phyloP scores from a whole-genome alignment of 768 basidiomycete species.

The Lactarius evosmus region DNA sequence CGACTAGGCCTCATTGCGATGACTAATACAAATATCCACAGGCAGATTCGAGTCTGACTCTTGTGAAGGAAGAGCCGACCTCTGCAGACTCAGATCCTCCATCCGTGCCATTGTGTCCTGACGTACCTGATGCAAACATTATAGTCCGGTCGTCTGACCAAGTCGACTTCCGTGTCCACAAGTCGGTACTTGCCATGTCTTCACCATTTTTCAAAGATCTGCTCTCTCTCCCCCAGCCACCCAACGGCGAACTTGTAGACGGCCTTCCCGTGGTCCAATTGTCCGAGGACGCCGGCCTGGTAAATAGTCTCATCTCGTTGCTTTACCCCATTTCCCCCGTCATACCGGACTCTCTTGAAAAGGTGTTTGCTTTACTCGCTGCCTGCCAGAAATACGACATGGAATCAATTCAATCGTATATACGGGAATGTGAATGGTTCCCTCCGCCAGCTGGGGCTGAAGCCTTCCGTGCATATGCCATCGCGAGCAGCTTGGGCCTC shows the following conservation, averaged over 20 bases:
- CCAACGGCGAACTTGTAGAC: neutral
- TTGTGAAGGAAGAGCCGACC: neutral
- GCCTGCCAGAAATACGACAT: too few relatives aligned
- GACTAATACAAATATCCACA: neutral
- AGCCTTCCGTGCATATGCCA: too few relatives aligned
- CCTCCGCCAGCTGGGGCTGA: too few relatives aligned
- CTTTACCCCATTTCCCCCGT: neutral
- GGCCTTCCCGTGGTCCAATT: conserved; percentile 5
- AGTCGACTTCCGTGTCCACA: conserved; percentile 7
- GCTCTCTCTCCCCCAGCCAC: neutral
- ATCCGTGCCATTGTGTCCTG: too few relatives aligned
- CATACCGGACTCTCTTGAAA: neutral
- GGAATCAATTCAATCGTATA: too few relatives aligned
- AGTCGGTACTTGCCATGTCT: neutral
- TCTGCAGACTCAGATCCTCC: neutral
- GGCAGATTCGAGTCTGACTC: conserved; percentile 5
- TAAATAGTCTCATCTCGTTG: neutral
- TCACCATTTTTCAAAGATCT: conserved; percentile 10
- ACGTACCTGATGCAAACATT: neutral
- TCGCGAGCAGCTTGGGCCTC: too few relatives aligned
- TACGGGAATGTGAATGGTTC: too few relatives aligned
- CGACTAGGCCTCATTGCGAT: neutral
- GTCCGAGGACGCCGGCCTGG: neutral
- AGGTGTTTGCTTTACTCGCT: neutral
- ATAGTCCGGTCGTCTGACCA: conserved; percentile 3